A percentile compares a stretch with the other conserved stretches of the same genome.
Evolutionary conservation across 352 stramenopile genomes (phyloP).

Genomic region (Pythium chondricola): DNA sequence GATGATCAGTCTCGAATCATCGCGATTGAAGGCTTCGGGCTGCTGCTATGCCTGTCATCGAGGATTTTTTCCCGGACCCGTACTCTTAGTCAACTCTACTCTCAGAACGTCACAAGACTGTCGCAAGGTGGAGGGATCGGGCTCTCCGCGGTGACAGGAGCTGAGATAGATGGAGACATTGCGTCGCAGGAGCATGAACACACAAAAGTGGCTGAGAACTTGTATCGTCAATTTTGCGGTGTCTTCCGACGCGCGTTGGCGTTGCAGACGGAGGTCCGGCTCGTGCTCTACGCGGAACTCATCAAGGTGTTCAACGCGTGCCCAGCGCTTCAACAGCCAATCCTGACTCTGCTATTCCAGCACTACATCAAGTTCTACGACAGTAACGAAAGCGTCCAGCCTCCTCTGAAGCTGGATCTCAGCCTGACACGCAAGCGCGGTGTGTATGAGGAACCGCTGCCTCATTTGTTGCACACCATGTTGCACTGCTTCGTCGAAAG

Average conservation of each 20-base stretch:
- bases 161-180: slow-evolving; percentile 20
- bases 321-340: slow-evolving; percentile 27
- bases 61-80: slow-evolving; percentile 30
- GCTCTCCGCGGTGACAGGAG: neutral
- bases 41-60: slow-evolving; percentile 34
- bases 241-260: slow-evolving; percentile 44
- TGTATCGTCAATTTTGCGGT: slow-evolving; percentile 53
- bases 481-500: slow-evolving; percentile 25
- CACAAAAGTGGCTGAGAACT: slow-evolving; percentile 34
- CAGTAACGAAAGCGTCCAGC: slow-evolving; percentile 33
- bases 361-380: slow-evolving; percentile 44
- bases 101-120: slow-evolving; percentile 32
- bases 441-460: slow-evolving; percentile 37
- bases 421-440: slow-evolving; percentile 23
- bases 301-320: slow-evolving; percentile 37
- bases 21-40: slow-evolving; percentile 37
- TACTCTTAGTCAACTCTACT: slow-evolving; percentile 45
- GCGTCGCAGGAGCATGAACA: slow-evolving; percentile 36
- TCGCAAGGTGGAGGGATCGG: slow-evolving; percentile 22
- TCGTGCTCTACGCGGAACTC: slow-evolving; percentile 42
- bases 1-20: slow-evolving; percentile 43
- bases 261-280: slow-evolving; percentile 37
- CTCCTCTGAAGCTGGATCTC: slow-evolving; percentile 41
- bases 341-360: slow-evolving; percentile 42
- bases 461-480: slow-evolving; percentile 32